These are phyloP conservation scores for Linnemannia zychae DNA, from an alignment of 192 early-diverging fungal species.

Conservation along the genomic window DNA sequence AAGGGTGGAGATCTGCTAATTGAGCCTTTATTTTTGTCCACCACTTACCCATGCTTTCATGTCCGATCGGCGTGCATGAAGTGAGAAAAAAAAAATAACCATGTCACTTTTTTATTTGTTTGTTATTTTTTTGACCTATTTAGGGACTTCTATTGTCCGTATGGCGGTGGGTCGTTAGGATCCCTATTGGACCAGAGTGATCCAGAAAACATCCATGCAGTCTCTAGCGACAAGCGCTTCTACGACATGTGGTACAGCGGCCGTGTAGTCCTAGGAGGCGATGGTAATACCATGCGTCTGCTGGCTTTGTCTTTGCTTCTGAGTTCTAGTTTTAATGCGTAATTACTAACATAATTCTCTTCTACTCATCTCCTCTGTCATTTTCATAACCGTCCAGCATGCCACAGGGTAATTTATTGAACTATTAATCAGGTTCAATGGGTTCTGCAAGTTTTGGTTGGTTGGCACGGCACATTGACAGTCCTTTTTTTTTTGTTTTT, in stretches of 20 bases:
- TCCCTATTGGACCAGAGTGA: constrained; percentile 10
- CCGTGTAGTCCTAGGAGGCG: constrained; percentile 16
- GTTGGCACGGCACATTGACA: neutral
- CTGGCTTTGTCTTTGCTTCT: neutral
- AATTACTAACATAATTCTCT: neutral
- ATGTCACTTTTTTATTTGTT: neutral
- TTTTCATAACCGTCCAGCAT: neutral
- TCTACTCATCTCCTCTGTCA: neutral
- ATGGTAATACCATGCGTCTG: neutral
- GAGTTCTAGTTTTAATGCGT: neutral
- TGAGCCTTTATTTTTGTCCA: neutral
- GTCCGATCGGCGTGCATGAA: neutral
- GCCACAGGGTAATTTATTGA: neutral
- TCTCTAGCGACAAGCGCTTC: neutral
- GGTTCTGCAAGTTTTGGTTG: neutral
- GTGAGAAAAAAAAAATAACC: neutral
- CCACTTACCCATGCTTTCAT: too few species aligned
- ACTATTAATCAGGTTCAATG: neutral
- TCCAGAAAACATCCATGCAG: neutral
- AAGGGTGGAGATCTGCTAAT: neutral
- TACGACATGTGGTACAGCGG: constrained; percentile 27
- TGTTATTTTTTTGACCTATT: neutral
- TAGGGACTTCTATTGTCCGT: constrained; percentile 13
- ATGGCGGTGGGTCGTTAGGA: constrained; percentile 7
- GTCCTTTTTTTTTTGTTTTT: neutral